Evolutionary conservation across 2,329 filamentous ascomycete species (phyloP).

Genomic region (Trichophyton schoenleinii): DNA sequence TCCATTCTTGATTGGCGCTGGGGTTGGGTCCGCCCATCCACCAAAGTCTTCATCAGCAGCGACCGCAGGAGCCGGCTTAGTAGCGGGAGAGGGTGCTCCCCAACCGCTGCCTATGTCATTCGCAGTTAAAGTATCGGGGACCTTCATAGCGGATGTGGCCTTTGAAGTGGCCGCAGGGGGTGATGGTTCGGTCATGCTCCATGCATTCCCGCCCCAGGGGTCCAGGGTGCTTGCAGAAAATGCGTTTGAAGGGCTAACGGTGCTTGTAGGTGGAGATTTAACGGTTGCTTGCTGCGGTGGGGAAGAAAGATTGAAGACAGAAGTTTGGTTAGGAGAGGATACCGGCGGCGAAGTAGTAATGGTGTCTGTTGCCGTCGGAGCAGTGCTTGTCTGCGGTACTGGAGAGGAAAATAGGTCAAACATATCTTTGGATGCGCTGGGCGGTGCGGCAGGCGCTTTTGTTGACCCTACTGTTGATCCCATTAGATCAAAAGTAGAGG

Average conservation of each 20-base stretch:
- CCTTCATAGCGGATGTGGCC: slow-evolving; percentile 28
- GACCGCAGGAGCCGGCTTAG: slow-evolving; percentile 49
- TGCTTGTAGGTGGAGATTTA: slow-evolving; percentile 20
- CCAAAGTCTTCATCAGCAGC: slow-evolving; percentile 90
- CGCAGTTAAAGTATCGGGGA: slow-evolving; percentile 37
- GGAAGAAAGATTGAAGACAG: slow-evolving; percentile 70
- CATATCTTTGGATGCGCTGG: slow-evolving; percentile 55
- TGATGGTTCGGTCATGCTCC: slow-evolving; percentile 54
- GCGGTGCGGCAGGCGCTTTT: slow-evolving; percentile 35
- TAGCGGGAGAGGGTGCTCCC: slow-evolving; percentile 29
- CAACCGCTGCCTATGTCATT: slow-evolving; percentile 58
- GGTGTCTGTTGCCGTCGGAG: slow-evolving; percentile 23
- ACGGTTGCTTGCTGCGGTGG: slow-evolving; percentile 22
- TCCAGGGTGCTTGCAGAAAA: slow-evolving; percentile 41
- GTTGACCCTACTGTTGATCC: slow-evolving; percentile 16
- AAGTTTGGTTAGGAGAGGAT: slow-evolving; percentile 36
- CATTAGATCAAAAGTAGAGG: slow-evolving; percentile 10
- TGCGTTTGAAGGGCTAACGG: slow-evolving; percentile 31
- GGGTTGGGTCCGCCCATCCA: slow-evolving; percentile 72
- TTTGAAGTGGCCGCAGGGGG: slow-evolving; percentile 32
- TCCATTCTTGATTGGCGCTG: slow-evolving; percentile 34
- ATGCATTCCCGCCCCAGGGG: slow-evolving; percentile 79
- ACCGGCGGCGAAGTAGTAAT: slow-evolving; percentile 33
- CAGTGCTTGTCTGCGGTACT: slow-evolving; percentile 26
- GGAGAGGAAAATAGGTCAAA: slow-evolving; percentile 57